These are phyloP conservation scores for Nicotiana rustica DNA, from an alignment of 305 asterid genomes.

Conservation along the genomic window DNA sequence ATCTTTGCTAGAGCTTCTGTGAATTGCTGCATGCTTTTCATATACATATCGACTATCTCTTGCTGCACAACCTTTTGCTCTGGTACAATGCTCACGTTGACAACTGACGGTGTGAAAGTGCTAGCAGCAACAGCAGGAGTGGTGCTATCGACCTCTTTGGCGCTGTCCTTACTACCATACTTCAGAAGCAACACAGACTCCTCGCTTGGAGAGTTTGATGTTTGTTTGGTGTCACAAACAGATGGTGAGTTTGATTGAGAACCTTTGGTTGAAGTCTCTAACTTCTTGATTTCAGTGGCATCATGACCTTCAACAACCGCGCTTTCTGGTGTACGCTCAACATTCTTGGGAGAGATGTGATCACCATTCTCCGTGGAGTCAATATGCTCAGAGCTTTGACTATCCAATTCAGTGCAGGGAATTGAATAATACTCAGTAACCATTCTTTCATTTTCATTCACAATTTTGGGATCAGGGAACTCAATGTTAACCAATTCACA, in stretches of 20 bases:
- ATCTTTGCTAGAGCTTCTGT: constrained; percentile 81
- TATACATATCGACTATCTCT: constrained; percentile 79
- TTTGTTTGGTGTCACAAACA: constrained; percentile 38
- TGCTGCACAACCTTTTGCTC: constrained; percentile 73
- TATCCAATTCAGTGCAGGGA: constrained; percentile 59
- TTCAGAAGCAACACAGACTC: constrained; percentile 43
- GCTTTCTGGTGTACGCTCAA: not conserved
- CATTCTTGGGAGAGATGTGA: not conserved
- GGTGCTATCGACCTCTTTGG: constrained; percentile 23
- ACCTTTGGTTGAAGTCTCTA: constrained; percentile 26
- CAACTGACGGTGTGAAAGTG: constrained; percentile 28
- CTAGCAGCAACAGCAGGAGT: not conserved
- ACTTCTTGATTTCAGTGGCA: constrained; percentile 47
- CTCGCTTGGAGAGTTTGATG: constrained; percentile 36
- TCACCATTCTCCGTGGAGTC: constrained; percentile 13
- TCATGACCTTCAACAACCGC: constrained; percentile 54
- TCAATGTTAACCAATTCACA: constrained; percentile 76
- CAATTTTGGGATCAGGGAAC: constrained; percentile 88
- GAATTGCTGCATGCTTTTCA: constrained; percentile 90
- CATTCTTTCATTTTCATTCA: constrained; percentile 87
- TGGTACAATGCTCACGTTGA: constrained; percentile 47
- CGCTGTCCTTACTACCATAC: constrained; percentile 28
- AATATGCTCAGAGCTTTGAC: constrained; percentile 56
- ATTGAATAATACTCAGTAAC: constrained; percentile 79
- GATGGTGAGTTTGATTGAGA: constrained; percentile 51